Conservation (phyloP, 2,329 filamentous ascomycete genomes). For the Diaporthe caulivora region DNA sequence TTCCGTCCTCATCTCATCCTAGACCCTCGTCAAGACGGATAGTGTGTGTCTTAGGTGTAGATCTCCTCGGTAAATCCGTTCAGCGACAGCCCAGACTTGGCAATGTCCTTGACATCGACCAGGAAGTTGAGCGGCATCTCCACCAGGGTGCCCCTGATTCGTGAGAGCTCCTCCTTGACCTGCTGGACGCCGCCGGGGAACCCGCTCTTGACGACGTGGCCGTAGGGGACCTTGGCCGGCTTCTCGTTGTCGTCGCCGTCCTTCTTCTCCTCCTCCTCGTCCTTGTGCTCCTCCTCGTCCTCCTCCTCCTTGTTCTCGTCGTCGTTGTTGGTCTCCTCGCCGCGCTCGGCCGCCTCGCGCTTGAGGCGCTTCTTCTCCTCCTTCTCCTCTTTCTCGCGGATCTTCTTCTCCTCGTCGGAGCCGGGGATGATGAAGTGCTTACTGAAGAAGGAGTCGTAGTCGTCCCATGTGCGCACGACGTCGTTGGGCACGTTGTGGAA, state of each 20-base stretch:
- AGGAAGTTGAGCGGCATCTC: conserved; percentile 95
- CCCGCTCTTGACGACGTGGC: conserved; percentile 86
- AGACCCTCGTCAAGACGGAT: neutral
- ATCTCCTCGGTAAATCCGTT: conserved; percentile 80
- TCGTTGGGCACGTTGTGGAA: conserved; percentile 86
- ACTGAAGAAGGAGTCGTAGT: conserved; percentile 80
- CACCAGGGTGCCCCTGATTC: conserved; percentile 78
- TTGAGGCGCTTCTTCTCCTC: conserved; percentile 52
- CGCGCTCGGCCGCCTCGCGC: neutral
- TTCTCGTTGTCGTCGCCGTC: conserved; percentile 53
- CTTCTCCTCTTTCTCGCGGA: conserved; percentile 54
- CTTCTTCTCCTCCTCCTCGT: conserved; percentile 59
- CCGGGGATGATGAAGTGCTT: conserved; percentile 73
- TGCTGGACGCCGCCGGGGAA: conserved; percentile 80
- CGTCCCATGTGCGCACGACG: conserved; percentile 75
- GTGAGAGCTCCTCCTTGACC: conserved; percentile 76
- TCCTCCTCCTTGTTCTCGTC: conserved; percentile 55
- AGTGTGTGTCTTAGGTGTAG: conserved; percentile 65
- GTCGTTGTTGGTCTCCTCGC: neutral
- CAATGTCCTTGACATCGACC: conserved; percentile 84
- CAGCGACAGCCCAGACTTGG: conserved; percentile 80
- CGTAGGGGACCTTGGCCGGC: conserved; percentile 77
- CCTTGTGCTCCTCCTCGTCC: conserved; percentile 48
- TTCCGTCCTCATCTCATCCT: too few species aligned
- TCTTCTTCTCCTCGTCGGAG: conserved; percentile 52